Evolutionary conservation across 139 green algal genomes (phyloP).

Genomic region (Chlamydomonas sp.): DNA sequence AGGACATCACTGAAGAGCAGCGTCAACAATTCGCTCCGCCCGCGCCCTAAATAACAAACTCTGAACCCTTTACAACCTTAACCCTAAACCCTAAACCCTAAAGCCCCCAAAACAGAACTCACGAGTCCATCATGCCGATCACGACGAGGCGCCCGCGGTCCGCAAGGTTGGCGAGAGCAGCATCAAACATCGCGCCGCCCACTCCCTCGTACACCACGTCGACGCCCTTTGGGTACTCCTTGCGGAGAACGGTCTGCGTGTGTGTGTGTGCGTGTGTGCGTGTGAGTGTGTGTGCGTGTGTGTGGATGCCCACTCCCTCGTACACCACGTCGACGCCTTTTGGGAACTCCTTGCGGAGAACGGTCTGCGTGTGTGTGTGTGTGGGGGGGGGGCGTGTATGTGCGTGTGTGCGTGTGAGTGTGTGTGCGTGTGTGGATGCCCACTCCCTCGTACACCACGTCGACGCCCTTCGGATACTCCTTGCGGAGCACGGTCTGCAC

Average conservation of each 20-base stretch:
- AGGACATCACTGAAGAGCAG: no score
- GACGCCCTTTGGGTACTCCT: slow-evolving; percentile 47
- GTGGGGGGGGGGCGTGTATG: no score
- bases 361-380: no score
- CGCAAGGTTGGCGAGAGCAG: slow-evolving; percentile 53
- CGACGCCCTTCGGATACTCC: slow-evolving; percentile 48
- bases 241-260: slow-evolving; percentile 42
- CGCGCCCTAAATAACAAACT: neutral
- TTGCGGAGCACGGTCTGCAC: no score
- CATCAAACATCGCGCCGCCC: slow-evolving; percentile 67
- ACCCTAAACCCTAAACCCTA: no score
- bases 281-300: no score
- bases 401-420: no score
- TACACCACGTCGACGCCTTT: slow-evolving; percentile 56
- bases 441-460: slow-evolving; percentile 67
- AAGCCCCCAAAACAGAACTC: no score
- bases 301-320: slow-evolving; percentile 64
- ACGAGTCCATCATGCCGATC: slow-evolving; percentile 63
- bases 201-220: slow-evolving; percentile 69
- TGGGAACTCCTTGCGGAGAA: slow-evolving; percentile 49
- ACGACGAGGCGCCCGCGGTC: slow-evolving; percentile 55
- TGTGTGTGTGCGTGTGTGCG: no score
- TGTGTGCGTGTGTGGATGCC: no score
- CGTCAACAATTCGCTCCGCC: neutral
- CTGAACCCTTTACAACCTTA: neutral